These are phyloP conservation scores for Phytomonas sp. DNA, from an alignment of 208 protist species.

Conservation along the genomic window DNA sequence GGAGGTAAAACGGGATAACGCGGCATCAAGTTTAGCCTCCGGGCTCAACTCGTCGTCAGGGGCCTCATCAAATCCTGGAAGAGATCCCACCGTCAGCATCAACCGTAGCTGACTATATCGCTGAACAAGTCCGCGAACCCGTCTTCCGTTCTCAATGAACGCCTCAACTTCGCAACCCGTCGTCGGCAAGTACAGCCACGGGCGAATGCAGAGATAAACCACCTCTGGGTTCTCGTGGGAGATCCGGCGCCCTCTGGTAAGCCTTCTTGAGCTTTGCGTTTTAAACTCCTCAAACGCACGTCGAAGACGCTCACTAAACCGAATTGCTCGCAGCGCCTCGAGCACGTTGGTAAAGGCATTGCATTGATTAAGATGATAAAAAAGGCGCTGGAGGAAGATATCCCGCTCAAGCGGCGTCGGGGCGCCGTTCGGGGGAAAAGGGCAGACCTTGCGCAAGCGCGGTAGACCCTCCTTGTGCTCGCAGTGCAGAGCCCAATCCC, in stretches of 20 bases:
- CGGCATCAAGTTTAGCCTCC: slow-evolving; percentile 10
- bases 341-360: slow-evolving; percentile 42
- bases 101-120: slow-evolving; percentile 57
- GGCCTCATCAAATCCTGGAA: slow-evolving; percentile 15
- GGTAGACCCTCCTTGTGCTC: slow-evolving; percentile 22
- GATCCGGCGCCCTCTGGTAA: not conserved
- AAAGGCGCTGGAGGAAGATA: slow-evolving; percentile 49
- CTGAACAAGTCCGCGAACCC: slow-evolving; percentile 55
- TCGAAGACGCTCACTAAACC: slow-evolving; percentile 26
- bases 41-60: not conserved
- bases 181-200: slow-evolving; percentile 77
- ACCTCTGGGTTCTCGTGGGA: not conserved
- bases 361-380: slow-evolving; percentile 66
- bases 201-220: slow-evolving; percentile 44
- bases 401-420: slow-evolving; percentile 82
- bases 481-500: slow-evolving; percentile 54
- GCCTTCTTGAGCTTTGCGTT: not conserved
- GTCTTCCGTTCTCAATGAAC: slow-evolving; percentile 50
- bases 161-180: slow-evolving; percentile 52
- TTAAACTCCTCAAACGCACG: slow-evolving; percentile 18
- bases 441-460: slow-evolving; percentile 30
- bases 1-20: slow-evolving; percentile 27
- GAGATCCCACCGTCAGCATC: slow-evolving; percentile 45
- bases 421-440: slow-evolving; percentile 64
- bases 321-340: slow-evolving; percentile 48